Evolutionary conservation across 345 rosid species (phyloP), one percentile per base, ranked within the genome.

Genomic region (Ailanthus altissimus): DNA sequence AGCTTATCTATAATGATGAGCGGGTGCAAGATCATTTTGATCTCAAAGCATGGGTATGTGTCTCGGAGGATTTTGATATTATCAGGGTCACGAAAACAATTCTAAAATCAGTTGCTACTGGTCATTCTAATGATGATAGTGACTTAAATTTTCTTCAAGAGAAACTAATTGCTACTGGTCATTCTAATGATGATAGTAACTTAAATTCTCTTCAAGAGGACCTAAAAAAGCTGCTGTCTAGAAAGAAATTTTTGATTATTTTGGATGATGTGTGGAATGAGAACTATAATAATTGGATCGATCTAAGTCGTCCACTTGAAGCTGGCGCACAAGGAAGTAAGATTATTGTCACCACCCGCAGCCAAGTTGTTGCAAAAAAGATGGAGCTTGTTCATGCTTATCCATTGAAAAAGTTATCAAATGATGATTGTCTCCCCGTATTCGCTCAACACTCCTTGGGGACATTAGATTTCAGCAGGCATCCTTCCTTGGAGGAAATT

Each of bases 181-280:
- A 4, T 2, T 12, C 0, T 21, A 9, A 2, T 5, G 23, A 15
- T 8, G 61, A 10, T 2, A 38, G 16, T 32, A 60, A 73, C 10
- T 46, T 68, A 9, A 46, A 75, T 46, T 28, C 14, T 21, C 82
- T 82, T 72, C 85, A 72, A 51, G 50, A 23, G 5, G n/a, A n/a
- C n/a, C n/a, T n/a, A 62, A 65, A 56, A 42, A 6, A 75, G 40
- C 50, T 62, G 11, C 54, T 89, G 21, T 58, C 40, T 6, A 76
- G 83, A 49, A 87, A 80, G 81, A 81, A 82, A 45, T 85, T 85
- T 62, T 66, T 86, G 15, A 63, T 86, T 9, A 73, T 86, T 60
- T 42, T 88, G 21, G 89, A 86, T 78, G 88, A 84, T 73, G 43
- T 84, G 28, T 84, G 91, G 92, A 80, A 83, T 32, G 85, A 85